These are phyloP conservation scores for Fraxinus paxiana DNA, from an alignment of 305 asterid genomes.

Conservation along the genomic window DNA sequence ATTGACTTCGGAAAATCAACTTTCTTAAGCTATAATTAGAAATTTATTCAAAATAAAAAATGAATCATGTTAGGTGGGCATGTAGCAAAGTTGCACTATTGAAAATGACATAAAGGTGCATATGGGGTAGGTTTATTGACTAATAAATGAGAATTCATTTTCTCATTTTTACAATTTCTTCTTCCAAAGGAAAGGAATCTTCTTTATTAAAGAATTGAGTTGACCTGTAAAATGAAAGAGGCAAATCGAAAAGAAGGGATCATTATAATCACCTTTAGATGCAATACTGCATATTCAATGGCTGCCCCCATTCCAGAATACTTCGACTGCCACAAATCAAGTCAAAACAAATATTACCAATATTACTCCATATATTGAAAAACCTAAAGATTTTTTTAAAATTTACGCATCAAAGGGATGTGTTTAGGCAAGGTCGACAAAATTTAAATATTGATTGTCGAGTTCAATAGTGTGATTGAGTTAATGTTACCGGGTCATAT, in stretches of 20 bases:
- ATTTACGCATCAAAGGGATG: neutral
- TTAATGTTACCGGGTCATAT: conserved; percentile 48
- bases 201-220: neutral
- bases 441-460: neutral
- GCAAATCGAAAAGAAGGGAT: neutral
- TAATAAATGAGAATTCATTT: neutral
- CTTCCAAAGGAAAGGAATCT: neutral
- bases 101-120: conserved; percentile 10
- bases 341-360: neutral
- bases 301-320: conserved; percentile 87
- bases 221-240: conserved; percentile 8
- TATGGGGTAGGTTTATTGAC: neutral
- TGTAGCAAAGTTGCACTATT: conserved; percentile 22
- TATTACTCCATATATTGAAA: neutral
- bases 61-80: conserved; percentile 23
- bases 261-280: conserved; percentile 54
- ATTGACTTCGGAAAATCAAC: neutral
- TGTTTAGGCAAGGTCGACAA: neutral
- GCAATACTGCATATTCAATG: conserved; percentile 81
- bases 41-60: neutral
- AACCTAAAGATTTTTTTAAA: neutral
- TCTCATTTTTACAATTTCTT: conserved; percentile 1
- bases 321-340: conserved; percentile 46
- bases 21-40: conserved; percentile 14
- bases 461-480: neutral